Evolutionary conservation across 148 eudicot species (phyloP), one percentile per base, ranked within the genome.

Genomic region (Rhododendron molle): DNA sequence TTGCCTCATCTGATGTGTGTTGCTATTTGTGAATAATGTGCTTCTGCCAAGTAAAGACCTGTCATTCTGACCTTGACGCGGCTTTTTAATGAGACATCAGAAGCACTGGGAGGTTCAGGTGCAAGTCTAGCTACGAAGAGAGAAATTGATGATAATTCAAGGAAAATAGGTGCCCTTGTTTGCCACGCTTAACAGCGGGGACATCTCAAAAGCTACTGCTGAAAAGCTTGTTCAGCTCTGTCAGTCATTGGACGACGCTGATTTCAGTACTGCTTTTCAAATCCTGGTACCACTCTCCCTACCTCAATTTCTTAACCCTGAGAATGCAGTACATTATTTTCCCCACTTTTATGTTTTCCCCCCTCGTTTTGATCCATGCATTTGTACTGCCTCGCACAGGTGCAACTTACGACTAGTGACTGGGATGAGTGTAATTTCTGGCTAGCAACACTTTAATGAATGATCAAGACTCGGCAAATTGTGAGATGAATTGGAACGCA

Each of bases 91-190:
- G 98, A 97, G 91, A 94, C 98, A 86, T 89, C 93, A 43, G 94
- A 94, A 88, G 94, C 90, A 71, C 86, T 93, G 83, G 99, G 99
- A 81, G 98, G 98, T 62, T 86, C 93, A 43, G 91, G 91, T 65
- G 98, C 98, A 74, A 92, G 87, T 87, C 92, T 91, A 52, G 93
- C 93, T 30, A 93, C 90, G 93, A 97, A 87, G 90, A 88, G 95
- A 81, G 98, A 95, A 91, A 95, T 97, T 56, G 99, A 97, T 36
- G 98, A 97, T 81, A 93, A 95, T 86, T 97, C 98, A n/a, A 94
- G 83, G 92, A 97, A 93, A 89, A 50, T 97, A 80, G 99, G 99
- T 54, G 89, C 46, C 95, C 83, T 86, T 97, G 89, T 97, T 93
- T 82, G 92, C 91, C 71, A 97, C 92, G 80, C 94, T 97, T 20